Evolutionary conservation across 768 basidiomycete genomes (phyloP), one percentile per base, ranked within the genome.

Genomic region (Pleurotus giganteus): DNA sequence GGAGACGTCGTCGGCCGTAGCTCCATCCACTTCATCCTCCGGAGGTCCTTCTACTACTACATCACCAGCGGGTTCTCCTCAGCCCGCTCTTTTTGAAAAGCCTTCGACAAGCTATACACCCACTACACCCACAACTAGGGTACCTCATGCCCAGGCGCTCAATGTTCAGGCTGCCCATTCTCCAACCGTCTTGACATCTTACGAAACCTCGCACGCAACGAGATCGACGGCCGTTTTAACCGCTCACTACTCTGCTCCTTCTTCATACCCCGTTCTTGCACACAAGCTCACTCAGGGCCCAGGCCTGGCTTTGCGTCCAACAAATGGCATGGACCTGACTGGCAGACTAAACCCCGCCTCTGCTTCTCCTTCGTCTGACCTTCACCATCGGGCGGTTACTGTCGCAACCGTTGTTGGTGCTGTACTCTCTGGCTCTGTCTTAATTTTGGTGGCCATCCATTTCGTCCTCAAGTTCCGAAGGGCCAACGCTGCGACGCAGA

Each of bases 391-490:
- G 19, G n/a, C 49, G 19, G 15, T 12, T 12, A 51, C 23, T n/a
- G 34, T 51, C n/a, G 17, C 37, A 29, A 24, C n/a, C n/a, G 15
- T 51, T 34, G 9, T 51, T 9, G 49, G 29, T n/a, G 49, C 23
- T 8, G 23, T 51, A 11, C 12, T 51, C 15, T 19, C 34, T 11
- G n/a, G 36, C 4, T 51, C 49, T 12, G n/a, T 21, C 2, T 29
- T 37, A 19, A 8, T 28, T 9, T 36, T 51, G 11, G 19, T 51
- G 12, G 26, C 24, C 12, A 13, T 51, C 4, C 49, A 51, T 24
- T 36, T 51, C 31, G 12, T 51, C 17, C 34, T 51, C 21, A 51
- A 51, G 34, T 12, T 34, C 49, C 36, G 49, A 4, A 51, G 37
- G 34, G 37, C 21, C n/a, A 34, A 23, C 3, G 34, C 49, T 7